These are phyloP conservation scores for Penicillium verrucosum DNA, from an alignment of 2,329 filamentous ascomycete genomes.

Conservation along the genomic window DNA sequence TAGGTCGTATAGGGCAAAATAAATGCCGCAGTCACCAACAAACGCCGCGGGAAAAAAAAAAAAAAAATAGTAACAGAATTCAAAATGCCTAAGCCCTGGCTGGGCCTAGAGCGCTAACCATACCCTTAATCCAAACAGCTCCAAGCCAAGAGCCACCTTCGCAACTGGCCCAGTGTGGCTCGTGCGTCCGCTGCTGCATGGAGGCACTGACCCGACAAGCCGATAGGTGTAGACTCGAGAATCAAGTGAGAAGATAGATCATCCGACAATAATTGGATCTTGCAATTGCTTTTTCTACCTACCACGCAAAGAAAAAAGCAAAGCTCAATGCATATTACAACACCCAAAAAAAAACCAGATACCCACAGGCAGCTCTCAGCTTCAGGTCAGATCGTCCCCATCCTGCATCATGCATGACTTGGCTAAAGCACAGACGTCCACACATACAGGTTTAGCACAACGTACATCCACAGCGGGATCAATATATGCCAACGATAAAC, in stretches of 20 bases:
- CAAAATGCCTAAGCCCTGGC: no score
- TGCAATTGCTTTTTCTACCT: not conserved
- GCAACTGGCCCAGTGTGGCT: slow-evolving; percentile 2
- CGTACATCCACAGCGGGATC: not conserved
- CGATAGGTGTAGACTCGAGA: not conserved
- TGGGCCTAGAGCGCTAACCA: not conserved
- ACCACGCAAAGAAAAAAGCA: not conserved
- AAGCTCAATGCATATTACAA: not conserved
- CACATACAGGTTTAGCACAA: slow-evolving; percentile 5
- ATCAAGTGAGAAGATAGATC: not conserved
- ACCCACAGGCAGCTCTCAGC: not conserved
- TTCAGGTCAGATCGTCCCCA: slow-evolving; percentile 7
- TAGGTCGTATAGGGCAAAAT: not conserved
- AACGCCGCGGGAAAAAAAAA: not conserved
- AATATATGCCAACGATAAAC: not conserved
- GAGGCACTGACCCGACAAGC: not conserved
- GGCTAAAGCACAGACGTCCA: slow-evolving; percentile 4
- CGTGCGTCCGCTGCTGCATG: not conserved
- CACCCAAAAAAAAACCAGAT: not conserved
- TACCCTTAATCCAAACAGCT: not conserved
- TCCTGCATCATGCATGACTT: slow-evolving; percentile 9
- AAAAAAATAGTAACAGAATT: no score
- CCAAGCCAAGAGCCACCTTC: not conserved
- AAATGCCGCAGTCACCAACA: not conserved
- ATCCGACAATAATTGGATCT: not conserved